Conservation (phyloP, 2,329 filamentous ascomycete species). For the Fusarium verrucosum region DNA sequence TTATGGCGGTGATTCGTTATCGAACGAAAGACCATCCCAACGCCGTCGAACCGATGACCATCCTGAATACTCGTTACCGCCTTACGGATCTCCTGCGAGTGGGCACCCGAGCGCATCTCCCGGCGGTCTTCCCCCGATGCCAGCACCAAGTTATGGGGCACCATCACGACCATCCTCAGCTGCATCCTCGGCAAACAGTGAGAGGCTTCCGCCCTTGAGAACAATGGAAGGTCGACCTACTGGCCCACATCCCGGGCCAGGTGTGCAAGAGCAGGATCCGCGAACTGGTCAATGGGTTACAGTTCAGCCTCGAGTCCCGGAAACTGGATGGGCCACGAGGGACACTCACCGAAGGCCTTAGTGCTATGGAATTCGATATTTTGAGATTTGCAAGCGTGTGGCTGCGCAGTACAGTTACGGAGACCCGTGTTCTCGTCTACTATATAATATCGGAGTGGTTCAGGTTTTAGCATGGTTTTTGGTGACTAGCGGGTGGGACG, state of each 20-base stretch:
- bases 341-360: constrained; percentile 39
- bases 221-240: constrained; percentile 53
- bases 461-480: constrained; percentile 28
- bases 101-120: constrained; percentile 47
- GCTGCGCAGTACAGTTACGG: neutral
- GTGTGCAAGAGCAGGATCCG: constrained; percentile 48
- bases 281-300: constrained; percentile 51
- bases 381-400: constrained; percentile 7
- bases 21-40: constrained; percentile 57
- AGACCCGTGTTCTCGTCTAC: constrained; percentile 25
- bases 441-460: constrained; percentile 39
- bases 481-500: constrained; percentile 36
- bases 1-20: constrained; percentile 55
- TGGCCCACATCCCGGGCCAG: constrained; percentile 39
- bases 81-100: constrained; percentile 50
- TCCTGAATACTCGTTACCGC: constrained; percentile 53
- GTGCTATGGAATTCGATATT: constrained; percentile 23
- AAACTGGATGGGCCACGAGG: constrained; percentile 52
- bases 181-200: constrained; percentile 51
- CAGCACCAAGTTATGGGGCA: constrained; percentile 50
- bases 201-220: constrained; percentile 60
- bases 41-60: constrained; percentile 60
- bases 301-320: constrained; percentile 46
- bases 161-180: constrained; percentile 52
- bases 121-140: constrained; percentile 54